Evolutionary conservation across 2,329 filamentous ascomycete species (phyloP), one percentile per base, ranked within the genome.

Genomic region (Cordyceps sp.): DNA sequence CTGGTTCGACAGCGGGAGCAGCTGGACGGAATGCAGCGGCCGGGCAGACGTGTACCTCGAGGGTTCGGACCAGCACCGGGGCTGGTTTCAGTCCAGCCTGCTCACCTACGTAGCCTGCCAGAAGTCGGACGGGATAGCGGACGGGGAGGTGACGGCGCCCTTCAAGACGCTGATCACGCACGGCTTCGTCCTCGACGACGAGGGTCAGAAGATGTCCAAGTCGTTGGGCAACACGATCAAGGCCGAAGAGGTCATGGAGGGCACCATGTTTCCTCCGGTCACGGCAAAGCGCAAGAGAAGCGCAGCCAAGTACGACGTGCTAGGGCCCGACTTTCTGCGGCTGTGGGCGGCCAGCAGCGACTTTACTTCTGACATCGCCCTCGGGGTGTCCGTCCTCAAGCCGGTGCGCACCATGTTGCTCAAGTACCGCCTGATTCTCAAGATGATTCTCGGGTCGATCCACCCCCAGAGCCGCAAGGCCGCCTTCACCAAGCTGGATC

Each of bases 191-290:
- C 69, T 98, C 3, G 90, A 98, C 45, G 68, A 78, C 31, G 61
- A 80, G 23, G 86, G 86, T n/a, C 84, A 82, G 49, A 98, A 98
- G 54, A 98, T 98, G 90, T 94, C 86, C 50, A 98, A 98, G 54
- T 94, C 85, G 0, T 59, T 94, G 2, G 90, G 90, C 13, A 98
- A 98, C 47, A 77, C 81, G 19, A 74, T 96, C 34, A 67, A 73
- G 0, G 86, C 88, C 0, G 62, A 70, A 6, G 66, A 93, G 39
- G 85, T 98, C 41, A 90, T 94, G 62, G 72, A 83, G 32, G 88
- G 88, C 6, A 73, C 75, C 4, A 61, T 93, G 10, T 57, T 92
- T 12, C 79, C 80, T 6, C 73, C 77, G 1, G 48, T 77, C 24
- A 81, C 79, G 48, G 55, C 56, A 27, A 77, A 73, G 45, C 59